Evolutionary conservation across 805 yeast species (phyloP).

Genomic region (Pichia heedii): DNA sequence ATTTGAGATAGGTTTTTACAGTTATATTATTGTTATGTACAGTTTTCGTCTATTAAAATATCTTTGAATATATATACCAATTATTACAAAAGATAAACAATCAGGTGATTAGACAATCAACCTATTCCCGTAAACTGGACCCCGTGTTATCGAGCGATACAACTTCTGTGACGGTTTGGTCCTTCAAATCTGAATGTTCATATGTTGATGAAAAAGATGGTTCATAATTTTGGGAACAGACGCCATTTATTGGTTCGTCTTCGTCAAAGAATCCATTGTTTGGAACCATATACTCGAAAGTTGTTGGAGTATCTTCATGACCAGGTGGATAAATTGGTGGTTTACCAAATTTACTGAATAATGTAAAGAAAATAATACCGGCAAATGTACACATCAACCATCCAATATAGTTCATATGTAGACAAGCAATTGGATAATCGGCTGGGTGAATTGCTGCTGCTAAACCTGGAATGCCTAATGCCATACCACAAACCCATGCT

Average conservation of each 20-base stretch:
- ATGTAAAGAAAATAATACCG: constrained; percentile 11
- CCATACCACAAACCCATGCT: constrained; percentile 12
- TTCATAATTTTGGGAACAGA: constrained; percentile 7
- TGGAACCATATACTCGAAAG: constrained; percentile 17
- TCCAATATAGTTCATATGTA: constrained; percentile 19
- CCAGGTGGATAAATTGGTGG: constrained; percentile 16
- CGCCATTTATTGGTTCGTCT: constrained; percentile 19
- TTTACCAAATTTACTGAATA: constrained; percentile 12
- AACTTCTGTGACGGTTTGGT: background rate
- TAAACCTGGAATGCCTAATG: constrained; percentile 23
- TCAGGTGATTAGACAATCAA: background rate
- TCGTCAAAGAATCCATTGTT: constrained; percentile 20
- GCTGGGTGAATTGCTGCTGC: constrained; percentile 20
- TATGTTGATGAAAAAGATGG: background rate
- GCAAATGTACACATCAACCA: constrained; percentile 18
- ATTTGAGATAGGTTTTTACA: no score
- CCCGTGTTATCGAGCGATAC: background rate
- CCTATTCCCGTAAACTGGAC: background rate
- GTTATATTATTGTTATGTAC: no score
- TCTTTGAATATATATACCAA: no score
- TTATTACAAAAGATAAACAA: background rate
- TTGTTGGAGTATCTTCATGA: constrained; percentile 16
- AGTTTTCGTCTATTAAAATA: background rate
- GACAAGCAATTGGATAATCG: constrained; percentile 11
- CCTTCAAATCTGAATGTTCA: background rate